Evolutionary conservation across 352 stramenopile species (phyloP), one percentile per base, ranked within the genome.

Genomic region (Phytophthora palmivora): DNA sequence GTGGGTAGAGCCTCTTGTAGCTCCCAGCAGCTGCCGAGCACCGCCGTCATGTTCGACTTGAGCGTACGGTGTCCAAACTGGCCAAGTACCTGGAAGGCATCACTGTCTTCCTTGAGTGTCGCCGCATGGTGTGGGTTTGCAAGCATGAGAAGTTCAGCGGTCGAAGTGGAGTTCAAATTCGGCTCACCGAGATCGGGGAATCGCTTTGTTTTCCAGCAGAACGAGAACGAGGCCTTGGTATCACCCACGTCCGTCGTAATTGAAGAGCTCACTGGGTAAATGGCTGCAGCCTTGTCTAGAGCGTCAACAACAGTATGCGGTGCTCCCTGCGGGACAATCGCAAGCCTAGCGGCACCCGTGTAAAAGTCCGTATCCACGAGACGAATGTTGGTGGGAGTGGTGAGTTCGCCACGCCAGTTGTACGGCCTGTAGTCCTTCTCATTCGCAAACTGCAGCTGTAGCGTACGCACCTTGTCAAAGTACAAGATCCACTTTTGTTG

Each of bases 31-130:
- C 66, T 79, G 11, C 85, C 87, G 0, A 82, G 52, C 42, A 94
- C 77, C 4, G 84, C 78, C 22, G 79, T 92, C 82, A 96, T 92
- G 50, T 78, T 82, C 12, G 84, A 92, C 63, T 96, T 96, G 37
- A 94, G 39, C 1, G 83, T 92, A 30, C 82, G 82, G 53, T 93
- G 74, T 44, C 81, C 82, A 45, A 91, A 74, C 22, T 55, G 43
- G 4, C 65, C 60, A 6, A 92, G 48, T 8, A 91, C 69, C 8
- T 84, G 58, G 46, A 87, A 85, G 0, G 39, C 24, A 6, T 64
- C 34, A 32, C 67, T 60, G 15, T 52, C 51, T 19, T 65, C 18
- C 19, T 69, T 63, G 18, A 95, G 72, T 21, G 79, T 74, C 12
- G 61, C 79, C 0, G 78, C 69, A 58, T 96, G 87, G 59, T 96